Evolutionary conservation across 2,329 filamentous ascomycete genomes (phyloP), one percentile per base, ranked within the genome.

Genomic region (Colletotrichum godetiae): DNA sequence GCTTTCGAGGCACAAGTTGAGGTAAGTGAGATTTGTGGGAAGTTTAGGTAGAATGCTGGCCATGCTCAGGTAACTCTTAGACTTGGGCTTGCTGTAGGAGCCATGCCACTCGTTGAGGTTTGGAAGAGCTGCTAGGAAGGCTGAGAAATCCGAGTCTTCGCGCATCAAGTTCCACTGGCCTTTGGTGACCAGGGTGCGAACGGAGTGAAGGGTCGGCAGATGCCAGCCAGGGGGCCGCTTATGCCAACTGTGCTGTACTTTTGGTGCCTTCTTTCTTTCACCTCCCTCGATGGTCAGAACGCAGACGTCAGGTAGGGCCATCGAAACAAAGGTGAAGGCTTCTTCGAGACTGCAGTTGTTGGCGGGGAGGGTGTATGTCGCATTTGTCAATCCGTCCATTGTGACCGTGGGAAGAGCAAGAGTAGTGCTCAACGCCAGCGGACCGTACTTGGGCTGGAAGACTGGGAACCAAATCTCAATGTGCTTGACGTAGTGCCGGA

Each of bases 381-480:
- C 87, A 56, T 86, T 87, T n/a, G 87, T 88, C 68, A 90, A 82
- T 35, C 88, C 88, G 72, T 89, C 88, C 53, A 85, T 85, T 2
- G 87, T 88, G n/a, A 90, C 85, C 0, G 85, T 88, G 8, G 88
- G 88, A 11, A 89, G 80, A 2, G 85, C 81, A 63, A 86, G 82
- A 0, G 83, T 84, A 53, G 84, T 84, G 19, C 85, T 84, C 24
- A 85, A 76, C 4, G 84, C 82, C 53, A 83, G 78, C 5, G 86
- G 82, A 11, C 84, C 82, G 70, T 86, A 85, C 68, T 87, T 88
- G 24, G 89, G 89, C 76, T 92, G 88, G 77, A 93, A 95, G 53
- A 94, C 92, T 3, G 93, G 93, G 74, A 95, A 93, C 92, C 93
- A 95, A 55, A 94, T 87, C 81, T 95, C 93, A 72, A 94, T 88